Percentiles rank a stretch among this genome's conserved stretches.
Evolutionary conservation across 2,329 filamentous ascomycete genomes (phyloP).

Genomic region (Leptographium flavum): DNA sequence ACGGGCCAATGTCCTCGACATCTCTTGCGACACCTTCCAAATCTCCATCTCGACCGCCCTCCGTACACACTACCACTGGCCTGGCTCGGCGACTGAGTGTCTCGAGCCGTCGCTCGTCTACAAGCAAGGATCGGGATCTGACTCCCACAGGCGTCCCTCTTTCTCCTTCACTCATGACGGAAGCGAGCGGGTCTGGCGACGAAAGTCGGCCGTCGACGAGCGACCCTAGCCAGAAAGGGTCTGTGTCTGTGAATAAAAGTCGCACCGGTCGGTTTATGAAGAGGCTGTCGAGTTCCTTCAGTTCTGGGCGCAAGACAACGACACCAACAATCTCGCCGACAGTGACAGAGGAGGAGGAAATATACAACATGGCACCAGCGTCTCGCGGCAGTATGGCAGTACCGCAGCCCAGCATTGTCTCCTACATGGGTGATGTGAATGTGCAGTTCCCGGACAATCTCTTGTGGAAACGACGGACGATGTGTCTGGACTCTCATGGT

Average conservation of each 20-base stretch:
- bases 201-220: slow-evolving; percentile 26
- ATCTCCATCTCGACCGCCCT: slow-evolving; percentile 33
- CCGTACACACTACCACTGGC: slow-evolving; percentile 32
- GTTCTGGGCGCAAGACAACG: slow-evolving; percentile 29
- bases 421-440: slow-evolving; percentile 79
- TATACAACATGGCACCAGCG: slow-evolving; percentile 10
- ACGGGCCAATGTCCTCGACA: slow-evolving; percentile 10
- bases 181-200: slow-evolving; percentile 31
- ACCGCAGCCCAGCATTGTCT: slow-evolving; percentile 31
- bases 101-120: slow-evolving; percentile 42
- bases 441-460: slow-evolving; percentile 94
- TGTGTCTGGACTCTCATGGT: slow-evolving; percentile 72
- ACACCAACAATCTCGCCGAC: slow-evolving; percentile 34
- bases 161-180: slow-evolving; percentile 28
- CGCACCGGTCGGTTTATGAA: slow-evolving; percentile 44
- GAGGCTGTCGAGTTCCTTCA: slow-evolving; percentile 39
- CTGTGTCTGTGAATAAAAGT: slow-evolving; percentile 25
- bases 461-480: slow-evolving; percentile 86
- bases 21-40: slow-evolving; percentile 19
- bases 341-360: slow-evolving; percentile 32
- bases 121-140: slow-evolving; percentile 27
- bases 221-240: slow-evolving; percentile 18
- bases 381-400: slow-evolving; percentile 9
- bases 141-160: slow-evolving; percentile 14
- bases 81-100: slow-evolving; percentile 49